These are phyloP conservation scores for Cucurbitaria berberidis DNA, from an alignment of 2,329 filamentous ascomycete genomes.

Conservation along the genomic window DNA sequence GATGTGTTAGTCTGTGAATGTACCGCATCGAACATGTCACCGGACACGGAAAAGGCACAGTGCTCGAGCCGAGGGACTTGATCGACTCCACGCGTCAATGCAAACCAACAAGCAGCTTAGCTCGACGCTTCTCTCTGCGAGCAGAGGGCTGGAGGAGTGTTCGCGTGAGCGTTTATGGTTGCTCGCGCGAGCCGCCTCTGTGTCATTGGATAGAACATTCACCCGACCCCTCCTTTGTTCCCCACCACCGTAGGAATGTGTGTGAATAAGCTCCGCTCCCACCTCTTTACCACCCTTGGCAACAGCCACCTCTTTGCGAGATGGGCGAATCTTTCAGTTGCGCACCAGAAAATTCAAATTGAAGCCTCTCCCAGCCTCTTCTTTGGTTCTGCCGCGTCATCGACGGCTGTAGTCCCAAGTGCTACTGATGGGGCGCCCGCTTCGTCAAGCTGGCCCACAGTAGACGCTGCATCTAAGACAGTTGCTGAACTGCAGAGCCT, in stretches of 20 bases:
- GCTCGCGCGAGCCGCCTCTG: constrained; percentile 10
- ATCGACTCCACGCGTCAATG: constrained; percentile 41
- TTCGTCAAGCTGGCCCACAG: constrained; percentile 10
- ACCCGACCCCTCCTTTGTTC: constrained; percentile 31
- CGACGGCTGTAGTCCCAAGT: not conserved
- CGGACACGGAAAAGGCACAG: constrained; percentile 15
- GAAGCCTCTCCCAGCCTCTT: constrained; percentile 1
- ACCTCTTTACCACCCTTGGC: constrained; percentile 29
- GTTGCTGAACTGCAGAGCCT: constrained; percentile 11
- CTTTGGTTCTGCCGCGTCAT: not conserved
- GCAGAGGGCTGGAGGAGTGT: constrained; percentile 29
- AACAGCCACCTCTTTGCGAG: not conserved
- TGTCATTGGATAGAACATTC: constrained; percentile 27
- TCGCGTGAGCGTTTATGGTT: constrained; percentile 14
- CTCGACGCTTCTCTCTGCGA: constrained; percentile 25
- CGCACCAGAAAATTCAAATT: not conserved
- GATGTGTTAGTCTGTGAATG: constrained; percentile 18
- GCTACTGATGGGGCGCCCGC: not conserved
- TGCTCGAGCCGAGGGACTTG: constrained; percentile 26
- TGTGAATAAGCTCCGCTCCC: constrained; percentile 17
- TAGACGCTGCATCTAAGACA: constrained; percentile 14
- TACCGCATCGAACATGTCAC: constrained; percentile 32
- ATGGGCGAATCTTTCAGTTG: constrained; percentile 1
- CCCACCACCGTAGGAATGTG: constrained; percentile 21
- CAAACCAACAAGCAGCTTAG: constrained; percentile 25